Conservation (phyloP, 805 yeast species). For the Wickerhamomyces ciferrii region DNA sequence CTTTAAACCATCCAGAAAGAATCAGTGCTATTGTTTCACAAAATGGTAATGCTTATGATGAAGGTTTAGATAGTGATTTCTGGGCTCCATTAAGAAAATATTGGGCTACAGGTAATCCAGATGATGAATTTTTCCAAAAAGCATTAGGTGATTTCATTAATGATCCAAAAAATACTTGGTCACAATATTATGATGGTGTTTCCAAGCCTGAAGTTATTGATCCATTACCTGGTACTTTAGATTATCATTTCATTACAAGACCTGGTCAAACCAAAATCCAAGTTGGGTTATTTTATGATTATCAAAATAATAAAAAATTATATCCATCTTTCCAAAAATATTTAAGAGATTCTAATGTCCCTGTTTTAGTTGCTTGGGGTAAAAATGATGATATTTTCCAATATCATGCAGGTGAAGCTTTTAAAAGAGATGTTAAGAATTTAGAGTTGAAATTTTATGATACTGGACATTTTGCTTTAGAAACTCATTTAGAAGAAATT, state of each 20-base stretch:
- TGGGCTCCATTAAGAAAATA: slow-evolving; percentile 31
- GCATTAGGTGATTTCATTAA: slow-evolving; percentile 14
- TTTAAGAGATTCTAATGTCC: slow-evolving; percentile 25
- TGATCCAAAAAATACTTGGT: slow-evolving; percentile 14
- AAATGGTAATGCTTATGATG: slow-evolving; percentile 40
- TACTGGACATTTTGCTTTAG: slow-evolving; percentile 36
- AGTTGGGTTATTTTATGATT: slow-evolving; percentile 29
- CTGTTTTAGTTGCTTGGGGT: slow-evolving; percentile 37
- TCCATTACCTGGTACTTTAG: slow-evolving; percentile 28
- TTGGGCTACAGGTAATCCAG: slow-evolving; percentile 23
- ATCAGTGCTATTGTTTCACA: slow-evolving; percentile 31
- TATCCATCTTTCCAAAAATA: slow-evolving; percentile 33
- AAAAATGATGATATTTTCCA: slow-evolving; percentile 32
- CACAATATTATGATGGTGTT: slow-evolving; percentile 30
- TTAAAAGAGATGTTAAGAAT: slow-evolving; percentile 25
- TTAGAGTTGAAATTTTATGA: slow-evolving; percentile 24
- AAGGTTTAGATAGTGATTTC: slow-evolving; percentile 31
- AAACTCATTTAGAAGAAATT: slow-evolving; percentile 24
- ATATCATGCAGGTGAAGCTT: slow-evolving; percentile 33
- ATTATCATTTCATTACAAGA: slow-evolving; percentile 21
- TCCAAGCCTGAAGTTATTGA: slow-evolving; percentile 20
- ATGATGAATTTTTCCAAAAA: slow-evolving; percentile 9
- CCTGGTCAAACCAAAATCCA: slow-evolving; percentile 26
- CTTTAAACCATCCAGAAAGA: slow-evolving; percentile 25
- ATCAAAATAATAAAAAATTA: slow-evolving; percentile 26